phyloP scores from a whole-genome alignment of 2,329 filamentous ascomycete species.

The Aspergillaceae sp. region DNA sequence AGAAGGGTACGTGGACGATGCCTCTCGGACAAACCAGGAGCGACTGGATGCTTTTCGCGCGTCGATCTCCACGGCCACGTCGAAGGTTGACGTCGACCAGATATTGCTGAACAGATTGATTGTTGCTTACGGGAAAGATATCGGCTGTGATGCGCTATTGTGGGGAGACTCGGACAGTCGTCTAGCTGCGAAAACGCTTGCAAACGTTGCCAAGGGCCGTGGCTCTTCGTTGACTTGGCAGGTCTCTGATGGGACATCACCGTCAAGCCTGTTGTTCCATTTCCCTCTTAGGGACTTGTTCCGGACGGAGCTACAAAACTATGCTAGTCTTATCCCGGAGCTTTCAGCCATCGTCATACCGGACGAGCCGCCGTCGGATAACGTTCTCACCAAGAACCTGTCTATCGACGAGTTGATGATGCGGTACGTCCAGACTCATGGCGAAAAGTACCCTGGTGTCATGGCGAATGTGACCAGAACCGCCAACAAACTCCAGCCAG shows the following conservation, averaged over 20 bases:
- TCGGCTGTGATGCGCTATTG: slow-evolving; percentile 60
- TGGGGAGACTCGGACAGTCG: slow-evolving; percentile 82
- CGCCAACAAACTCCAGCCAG: slow-evolving; percentile 63
- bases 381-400: slow-evolving; percentile 45
- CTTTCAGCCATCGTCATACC: slow-evolving; percentile 43
- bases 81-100: slow-evolving; percentile 62
- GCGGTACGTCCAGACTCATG: slow-evolving; percentile 79
- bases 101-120: slow-evolving; percentile 66
- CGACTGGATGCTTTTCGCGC: slow-evolving; percentile 50
- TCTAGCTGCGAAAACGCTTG: slow-evolving; percentile 74
- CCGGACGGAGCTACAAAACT: slow-evolving; percentile 66
- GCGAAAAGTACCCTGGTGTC: slow-evolving; percentile 78
- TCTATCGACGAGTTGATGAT: slow-evolving; percentile 88
- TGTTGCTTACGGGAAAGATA: slow-evolving; percentile 52
- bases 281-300: slow-evolving; percentile 81
- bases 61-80: slow-evolving; percentile 62
- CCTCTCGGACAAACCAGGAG: slow-evolving; percentile 28
- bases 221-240: slow-evolving; percentile 77
- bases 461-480: slow-evolving; percentile 94
- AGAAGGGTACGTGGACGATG: slow-evolving; percentile 18
- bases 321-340: slow-evolving; percentile 47
- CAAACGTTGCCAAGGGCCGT: slow-evolving; percentile 83
- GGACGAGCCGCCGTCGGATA: slow-evolving; percentile 28
- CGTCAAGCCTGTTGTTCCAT: slow-evolving; percentile 54
- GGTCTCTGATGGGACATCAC: slow-evolving; percentile 63